Percentiles rank a stretch among this genome's conserved stretches.
These are phyloP conservation scores for Zizania palustris DNA, from an alignment of 202 grass and related monocot species.

Conservation along the genomic window DNA sequence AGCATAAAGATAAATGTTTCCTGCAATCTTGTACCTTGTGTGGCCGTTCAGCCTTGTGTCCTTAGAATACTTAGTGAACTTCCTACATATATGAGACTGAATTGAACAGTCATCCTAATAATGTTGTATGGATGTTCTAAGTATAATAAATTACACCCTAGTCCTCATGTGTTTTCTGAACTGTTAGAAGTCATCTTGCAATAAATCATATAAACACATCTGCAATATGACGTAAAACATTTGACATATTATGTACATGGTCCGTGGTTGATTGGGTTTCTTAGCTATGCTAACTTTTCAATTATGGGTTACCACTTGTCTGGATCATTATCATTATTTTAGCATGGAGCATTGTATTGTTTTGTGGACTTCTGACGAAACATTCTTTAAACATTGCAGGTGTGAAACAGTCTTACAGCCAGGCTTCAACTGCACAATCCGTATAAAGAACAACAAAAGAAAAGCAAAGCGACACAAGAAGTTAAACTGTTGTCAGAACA, in stretches of 20 bases:
- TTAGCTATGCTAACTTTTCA: not conserved
- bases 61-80: not conserved
- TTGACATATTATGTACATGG: constrained; percentile 1
- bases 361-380: constrained; percentile 4
- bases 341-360: not conserved
- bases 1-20: not conserved
- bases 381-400: constrained; percentile 52
- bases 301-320: not conserved
- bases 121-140: not conserved
- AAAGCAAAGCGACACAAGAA: constrained; percentile 53
- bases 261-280: not conserved
- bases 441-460: constrained; percentile 67
- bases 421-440: constrained; percentile 74
- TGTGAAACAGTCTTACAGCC: constrained; percentile 81
- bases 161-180: not conserved
- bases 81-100: not conserved
- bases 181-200: constrained; percentile 20
- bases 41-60: not conserved
- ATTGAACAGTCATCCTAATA: not conserved
- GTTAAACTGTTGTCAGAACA: constrained; percentile 54
- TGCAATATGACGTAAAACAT: not conserved
- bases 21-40: not conserved
- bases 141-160: not conserved
- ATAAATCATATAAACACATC: not conserved
- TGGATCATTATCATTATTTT: not conserved